Base-by-base conservation (phyloP, 2,329 filamentous ascomycete species). In the Fusarium sp. region DNA sequence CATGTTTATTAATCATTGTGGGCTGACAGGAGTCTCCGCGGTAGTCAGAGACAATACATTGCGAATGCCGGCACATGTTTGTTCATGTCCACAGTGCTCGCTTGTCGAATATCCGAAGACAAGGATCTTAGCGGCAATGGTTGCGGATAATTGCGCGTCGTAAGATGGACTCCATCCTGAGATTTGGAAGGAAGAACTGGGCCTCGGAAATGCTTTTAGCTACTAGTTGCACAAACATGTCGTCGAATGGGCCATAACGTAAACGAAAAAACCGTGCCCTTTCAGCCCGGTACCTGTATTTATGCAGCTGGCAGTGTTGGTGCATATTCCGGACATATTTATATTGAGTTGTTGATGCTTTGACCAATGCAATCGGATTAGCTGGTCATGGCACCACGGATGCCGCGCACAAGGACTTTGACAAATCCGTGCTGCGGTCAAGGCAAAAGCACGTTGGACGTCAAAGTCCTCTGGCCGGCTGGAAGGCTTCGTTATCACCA, bases 211-310 rank as follows among this genome's bases (percentile, higher is more conserved):
- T 47, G 30, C 25, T 53, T 63, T 38, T 69, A 52, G 45, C 58
- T 51, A 22, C 43, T 18, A 54, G 72, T 66, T 63, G 63, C 51
- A 71, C 66, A 42, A 59, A 70, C 34, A 73, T 66, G 57, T 56
- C 53, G 62, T 63, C 51, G 50, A 63, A 54, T 27, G 38, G 54
- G 42, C 45, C 44, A 16, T 47, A 32, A 50, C 50, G 34, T 38
- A 12, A 38, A 38, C 18, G 38, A 20, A 51, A 9, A 40, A 16
- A 38, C 8, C 22, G 22, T 24, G 24, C 44, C 68, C 68, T 67
- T 30, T 29, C 63, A 46, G 22, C 30, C 29, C 44, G 44, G 29
- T 51, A 32, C 64, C 46, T 47, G 32, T 60, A 57, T 59, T 49
- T 54, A 54, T 34, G 34, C 50, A 52, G 24, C 32, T 18, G 34